Evolutionary conservation across 2,329 filamentous ascomycete genomes (phyloP).

Genomic region (Aspergillus felis): DNA sequence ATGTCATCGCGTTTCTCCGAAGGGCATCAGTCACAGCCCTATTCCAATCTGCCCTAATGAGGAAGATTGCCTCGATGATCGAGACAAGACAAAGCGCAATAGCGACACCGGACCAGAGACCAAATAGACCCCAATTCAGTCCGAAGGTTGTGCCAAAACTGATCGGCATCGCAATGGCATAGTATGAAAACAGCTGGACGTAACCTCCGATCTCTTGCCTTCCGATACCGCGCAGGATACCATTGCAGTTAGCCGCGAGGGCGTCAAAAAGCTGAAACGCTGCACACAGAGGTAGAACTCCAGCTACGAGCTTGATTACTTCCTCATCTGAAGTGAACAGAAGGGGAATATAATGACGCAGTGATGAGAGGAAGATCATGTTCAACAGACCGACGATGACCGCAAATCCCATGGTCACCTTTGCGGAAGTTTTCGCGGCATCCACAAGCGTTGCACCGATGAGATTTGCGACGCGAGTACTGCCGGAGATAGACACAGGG

Average conservation of each 20-base stretch:
- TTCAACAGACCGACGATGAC: constrained; percentile 75
- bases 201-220: constrained; percentile 87
- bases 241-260: constrained; percentile 73
- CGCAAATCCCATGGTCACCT: constrained; percentile 67
- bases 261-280: constrained; percentile 89
- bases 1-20: constrained; percentile 47
- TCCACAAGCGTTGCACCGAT: constrained; percentile 81
- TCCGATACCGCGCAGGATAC: constrained; percentile 80
- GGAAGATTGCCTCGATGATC: constrained; percentile 54
- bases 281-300: constrained; percentile 73
- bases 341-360: constrained; percentile 70
- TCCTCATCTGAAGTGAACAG: constrained; percentile 73
- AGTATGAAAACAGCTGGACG: constrained; percentile 82
- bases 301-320: constrained; percentile 65
- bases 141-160: constrained; percentile 76
- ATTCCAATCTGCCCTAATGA: constrained; percentile 54
- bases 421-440: constrained; percentile 75
- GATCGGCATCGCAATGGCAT: constrained; percentile 78
- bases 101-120: constrained; percentile 76
- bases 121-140: constrained; percentile 69
- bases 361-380: constrained; percentile 61
- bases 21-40: constrained; percentile 59
- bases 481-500: constrained; percentile 81
- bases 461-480: constrained; percentile 84
- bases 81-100: constrained; percentile 63